A percentile compares a stretch with the other conserved stretches of the same genome.
phyloP scores from a whole-genome alignment of 768 basidiomycete species.

The Naganishia vaughanmartiniae region DNA sequence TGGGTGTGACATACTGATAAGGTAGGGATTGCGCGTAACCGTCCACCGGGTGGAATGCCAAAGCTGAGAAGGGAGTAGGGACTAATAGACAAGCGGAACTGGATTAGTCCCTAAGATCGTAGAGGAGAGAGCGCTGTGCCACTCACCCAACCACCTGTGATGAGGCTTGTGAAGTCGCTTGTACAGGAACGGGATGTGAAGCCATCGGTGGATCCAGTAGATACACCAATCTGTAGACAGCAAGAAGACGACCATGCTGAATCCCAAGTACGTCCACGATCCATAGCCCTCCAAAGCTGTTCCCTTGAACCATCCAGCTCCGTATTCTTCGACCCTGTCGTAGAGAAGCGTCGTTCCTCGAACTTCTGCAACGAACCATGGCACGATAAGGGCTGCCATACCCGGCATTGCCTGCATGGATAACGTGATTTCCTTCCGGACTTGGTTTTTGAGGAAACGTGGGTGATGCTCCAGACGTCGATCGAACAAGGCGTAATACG shows the following conservation, averaged over 20 bases:
- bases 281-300: conserved; percentile 56
- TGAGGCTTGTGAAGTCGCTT: conserved; percentile 94
- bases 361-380: conserved; percentile 91
- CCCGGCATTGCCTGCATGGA: conserved; percentile 74
- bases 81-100: conserved; percentile 57
- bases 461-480: conserved; percentile 93
- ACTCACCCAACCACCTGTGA: conserved; percentile 95
- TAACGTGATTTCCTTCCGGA: conserved; percentile 65
- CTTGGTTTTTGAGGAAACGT: conserved; percentile 84
- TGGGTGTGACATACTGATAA: conserved; percentile 60
- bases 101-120: background rate
- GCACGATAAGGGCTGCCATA: conserved; percentile 80
- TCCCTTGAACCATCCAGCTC: conserved; percentile 55
- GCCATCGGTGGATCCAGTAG: conserved; percentile 92
- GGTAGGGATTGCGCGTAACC: conserved; percentile 92
- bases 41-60: conserved; percentile 95
- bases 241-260: conserved; percentile 58
- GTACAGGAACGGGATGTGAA: conserved; percentile 83
- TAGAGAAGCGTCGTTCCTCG: conserved; percentile 79
- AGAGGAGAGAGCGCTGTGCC: background rate
- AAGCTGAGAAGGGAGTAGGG: conserved; percentile 93
- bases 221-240: conserved; percentile 87
- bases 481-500: conserved; percentile 85
- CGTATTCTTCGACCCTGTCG: conserved; percentile 72
- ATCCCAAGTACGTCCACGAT: conserved; percentile 38